Conservation (phyloP, 2,329 filamentous ascomycete species). For the Alternaria hordeiaustralica region DNA sequence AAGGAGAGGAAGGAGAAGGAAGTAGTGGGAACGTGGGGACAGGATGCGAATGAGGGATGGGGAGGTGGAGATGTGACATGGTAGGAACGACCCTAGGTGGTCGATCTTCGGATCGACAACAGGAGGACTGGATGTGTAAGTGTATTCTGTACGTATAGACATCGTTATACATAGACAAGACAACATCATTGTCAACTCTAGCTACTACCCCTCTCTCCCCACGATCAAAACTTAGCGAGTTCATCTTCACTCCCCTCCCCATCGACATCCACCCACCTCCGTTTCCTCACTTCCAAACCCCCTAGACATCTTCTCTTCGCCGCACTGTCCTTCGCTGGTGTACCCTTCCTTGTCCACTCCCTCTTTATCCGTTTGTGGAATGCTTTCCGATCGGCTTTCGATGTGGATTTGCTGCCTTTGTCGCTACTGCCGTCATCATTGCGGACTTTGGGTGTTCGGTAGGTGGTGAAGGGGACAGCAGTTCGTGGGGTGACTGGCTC, state of each 20-base stretch:
- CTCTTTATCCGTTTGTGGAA: slow-evolving; percentile 32
- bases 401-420: slow-evolving; percentile 9
- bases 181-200: no score
- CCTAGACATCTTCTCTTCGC: neutral
- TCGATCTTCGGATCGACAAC: neutral
- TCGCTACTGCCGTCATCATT: neutral
- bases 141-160: neutral
- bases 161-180: neutral
- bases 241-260: slow-evolving; percentile 34
- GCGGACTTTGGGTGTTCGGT: slow-evolving; percentile 23
- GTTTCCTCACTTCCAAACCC: neutral
- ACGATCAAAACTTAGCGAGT: slow-evolving; percentile 16
- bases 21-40: neutral
- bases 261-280: neutral
- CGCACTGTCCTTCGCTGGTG: slow-evolving; percentile 7
- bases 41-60: neutral
- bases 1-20: neutral
- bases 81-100: neutral
- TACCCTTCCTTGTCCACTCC: slow-evolving; percentile 26
- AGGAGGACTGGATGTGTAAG: neutral
- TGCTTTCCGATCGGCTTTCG: slow-evolving; percentile 14
- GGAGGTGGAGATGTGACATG: neutral
- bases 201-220: neutral
- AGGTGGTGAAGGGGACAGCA: slow-evolving; percentile 16
- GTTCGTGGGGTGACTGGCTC: slow-evolving; percentile 26